Conservation (phyloP, 2,329 filamentous ascomycete genomes). For the Zalaria obscura region DNA sequence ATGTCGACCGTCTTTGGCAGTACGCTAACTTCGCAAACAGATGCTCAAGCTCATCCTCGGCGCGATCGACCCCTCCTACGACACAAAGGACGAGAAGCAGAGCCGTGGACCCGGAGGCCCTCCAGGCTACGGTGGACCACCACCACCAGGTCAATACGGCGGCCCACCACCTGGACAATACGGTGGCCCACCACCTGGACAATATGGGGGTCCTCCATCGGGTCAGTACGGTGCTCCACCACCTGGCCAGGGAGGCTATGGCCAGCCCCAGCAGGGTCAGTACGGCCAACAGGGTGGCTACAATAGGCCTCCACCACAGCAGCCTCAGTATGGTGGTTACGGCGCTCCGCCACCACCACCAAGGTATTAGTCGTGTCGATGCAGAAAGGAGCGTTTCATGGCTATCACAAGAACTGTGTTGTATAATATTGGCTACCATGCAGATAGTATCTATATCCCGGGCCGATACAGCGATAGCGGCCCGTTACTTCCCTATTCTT, state of each 20-base stretch:
- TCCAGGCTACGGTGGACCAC: slow-evolving; percentile 16
- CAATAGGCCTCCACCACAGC: slow-evolving; percentile 7
- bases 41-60: slow-evolving; percentile 54
- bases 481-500: too few species aligned
- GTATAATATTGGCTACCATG: too few species aligned
- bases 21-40: slow-evolving; percentile 10
- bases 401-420: too few species aligned
- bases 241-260: slow-evolving; percentile 9
- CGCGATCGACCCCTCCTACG: slow-evolving; percentile 51
- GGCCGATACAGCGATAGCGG: too few species aligned
- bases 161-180: slow-evolving; percentile 17
- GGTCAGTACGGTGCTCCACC: slow-evolving; percentile 10
- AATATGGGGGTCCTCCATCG: slow-evolving; percentile 13
- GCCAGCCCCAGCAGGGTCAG: slow-evolving; percentile 8
- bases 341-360: slow-evolving; percentile 5
- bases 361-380: slow-evolving; percentile 1
- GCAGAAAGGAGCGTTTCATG: too few species aligned
- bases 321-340: slow-evolving; percentile 8
- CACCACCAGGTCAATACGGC: slow-evolving; percentile 18
- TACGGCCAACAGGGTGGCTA: slow-evolving; percentile 13
- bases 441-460: too few species aligned
- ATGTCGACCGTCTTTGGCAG: background rate
- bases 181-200: slow-evolving; percentile 12
- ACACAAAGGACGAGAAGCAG: slow-evolving; percentile 48
- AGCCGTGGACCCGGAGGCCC: slow-evolving; percentile 11